A percentile compares a stretch with the other conserved stretches of the same genome.
Evolutionary conservation across 78 protist species (phyloP).

Genomic region (slime mould (Dictyostelium discoideum)): dicty_2.7 NC_007088.5:4094501-4095000

Average conservation of each 20-base stretch:
- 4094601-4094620: background rate
- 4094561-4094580: background rate
- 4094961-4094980: background rate
- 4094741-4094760: background rate
- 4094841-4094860: slow-evolving; percentile 36
- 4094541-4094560: background rate
- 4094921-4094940: background rate
- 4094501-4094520: background rate
- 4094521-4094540: background rate
- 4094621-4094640: background rate
- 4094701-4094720: background rate
- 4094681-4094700: slow-evolving; percentile 1
- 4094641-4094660: background rate
- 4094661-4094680: background rate
- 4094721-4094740: background rate
- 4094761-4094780: slow-evolving; percentile 9
- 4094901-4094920: background rate
- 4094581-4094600: background rate
- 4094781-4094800: background rate
- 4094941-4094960: background rate
- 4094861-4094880: background rate
- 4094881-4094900: background rate
- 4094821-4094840: slow-evolving; percentile 45
- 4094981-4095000: background rate
- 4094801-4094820: background rate